phyloP scores from a whole-genome alignment of 805 yeast species.

The Spathaspora hagerdaliae region DNA sequence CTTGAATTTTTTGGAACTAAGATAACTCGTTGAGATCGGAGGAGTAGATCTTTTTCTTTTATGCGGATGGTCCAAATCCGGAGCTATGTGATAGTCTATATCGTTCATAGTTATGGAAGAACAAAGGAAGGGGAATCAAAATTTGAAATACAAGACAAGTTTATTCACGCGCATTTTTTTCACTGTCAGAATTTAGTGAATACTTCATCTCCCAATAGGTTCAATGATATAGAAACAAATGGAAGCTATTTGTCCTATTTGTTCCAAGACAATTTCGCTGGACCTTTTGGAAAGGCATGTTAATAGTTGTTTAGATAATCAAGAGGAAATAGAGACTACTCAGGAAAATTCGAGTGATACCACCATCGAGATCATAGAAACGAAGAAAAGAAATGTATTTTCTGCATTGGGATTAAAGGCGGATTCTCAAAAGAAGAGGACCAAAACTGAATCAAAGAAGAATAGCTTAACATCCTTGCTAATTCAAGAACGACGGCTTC shows the following conservation, averaged over 20 bases:
- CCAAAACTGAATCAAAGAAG: constrained; percentile 14
- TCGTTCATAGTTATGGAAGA: no score
- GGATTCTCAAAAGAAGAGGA: constrained; percentile 16
- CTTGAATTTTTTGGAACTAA: neutral
- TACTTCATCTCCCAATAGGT: neutral
- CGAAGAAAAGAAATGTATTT: constrained; percentile 19
- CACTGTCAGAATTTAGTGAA: no score
- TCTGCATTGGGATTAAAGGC: constrained; percentile 30
- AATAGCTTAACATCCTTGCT: constrained; percentile 32
- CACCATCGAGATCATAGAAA: neutral
- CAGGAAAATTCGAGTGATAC: neutral
- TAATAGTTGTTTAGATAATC: constrained; percentile 35
- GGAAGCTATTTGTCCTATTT: constrained; percentile 31
- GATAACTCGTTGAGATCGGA: neutral
- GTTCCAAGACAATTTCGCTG: constrained; percentile 20
- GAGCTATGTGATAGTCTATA: neutral
- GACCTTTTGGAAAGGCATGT: constrained; percentile 35
- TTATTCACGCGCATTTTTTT: no score
- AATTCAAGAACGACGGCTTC: constrained; percentile 29
- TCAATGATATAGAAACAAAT: neutral
- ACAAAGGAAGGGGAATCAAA: no score
- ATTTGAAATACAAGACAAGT: no score
- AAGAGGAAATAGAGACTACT: constrained; percentile 10
- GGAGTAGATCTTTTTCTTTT: constrained; percentile 2
- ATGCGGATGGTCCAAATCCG: neutral